Evolutionary conservation across 2,329 filamentous ascomycete species (phyloP), one percentile per base, ranked within the genome.

Genomic region (Lachnellula hyalina): DNA sequence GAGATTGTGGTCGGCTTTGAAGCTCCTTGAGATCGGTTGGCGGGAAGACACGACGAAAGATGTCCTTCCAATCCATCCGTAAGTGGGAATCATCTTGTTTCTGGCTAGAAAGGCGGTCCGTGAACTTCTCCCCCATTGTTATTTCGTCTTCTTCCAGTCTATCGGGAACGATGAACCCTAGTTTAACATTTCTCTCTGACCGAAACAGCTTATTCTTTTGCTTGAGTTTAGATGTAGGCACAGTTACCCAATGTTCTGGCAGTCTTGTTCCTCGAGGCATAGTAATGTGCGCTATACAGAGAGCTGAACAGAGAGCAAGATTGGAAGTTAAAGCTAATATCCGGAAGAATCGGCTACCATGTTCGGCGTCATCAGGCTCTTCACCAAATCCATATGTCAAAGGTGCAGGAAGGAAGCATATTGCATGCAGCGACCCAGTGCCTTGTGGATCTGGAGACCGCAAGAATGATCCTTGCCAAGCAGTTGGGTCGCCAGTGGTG

Each of bases 311-410:
- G 15, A 83, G 57, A 40, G 73, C 71, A 40, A 80, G 67, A 54
- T 79, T 70, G 23, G 69, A 66, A 5, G 66, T 71, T 2, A 82
- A 60, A 11, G 71, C 67, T 51, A 71, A 73, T 14, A 79, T 58
- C 56, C 82, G 78, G 51, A 75, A 80, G 59, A 80, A 79, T 19
- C 69, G 68, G 2, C 75, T 63, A 3, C 67, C 67, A 23, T 70
- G 58, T 3, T 68, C 59, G 9, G 65, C 54, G 49, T 76, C 2
- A 58, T 60, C 15, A 7, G 44, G 21, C n/a, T 36, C 15, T 4
- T 40, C 42, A 42, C 42, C 51, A 25, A 46, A 23, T 15, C 49
- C 56, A 19, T 49, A 41, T 6, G 35, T 53, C 3, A 64, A 47
- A 36, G 23, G 15, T 15, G 57, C 57, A 14, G 58, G 59, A n/a